phyloP scores from a whole-genome alignment of 2,329 filamentous ascomycete species.

The Hymenoscyphus albidus region DNA sequence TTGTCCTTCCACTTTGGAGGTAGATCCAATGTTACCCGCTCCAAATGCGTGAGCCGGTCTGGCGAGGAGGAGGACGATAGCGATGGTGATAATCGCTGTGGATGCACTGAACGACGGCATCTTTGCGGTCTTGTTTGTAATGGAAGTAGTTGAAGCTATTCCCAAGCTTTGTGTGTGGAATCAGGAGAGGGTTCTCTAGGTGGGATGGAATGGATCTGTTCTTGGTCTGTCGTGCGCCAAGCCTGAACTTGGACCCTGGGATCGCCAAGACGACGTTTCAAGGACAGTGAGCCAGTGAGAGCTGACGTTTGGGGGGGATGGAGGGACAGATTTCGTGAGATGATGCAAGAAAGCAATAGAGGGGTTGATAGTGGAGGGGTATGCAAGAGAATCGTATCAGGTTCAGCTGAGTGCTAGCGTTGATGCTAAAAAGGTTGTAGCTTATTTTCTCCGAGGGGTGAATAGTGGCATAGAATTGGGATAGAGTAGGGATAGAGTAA shows the following conservation, averaged over 20 bases:
- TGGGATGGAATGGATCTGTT: background rate
- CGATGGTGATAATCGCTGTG: constrained; percentile 36
- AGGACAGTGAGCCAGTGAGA: background rate
- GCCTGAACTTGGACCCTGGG: background rate
- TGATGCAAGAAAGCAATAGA: background rate
- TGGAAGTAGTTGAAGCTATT: constrained; percentile 2
- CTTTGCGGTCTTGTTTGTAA: constrained; percentile 11
- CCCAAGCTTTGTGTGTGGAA: constrained; percentile 8
- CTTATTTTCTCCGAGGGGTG: background rate
- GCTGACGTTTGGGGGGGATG: background rate
- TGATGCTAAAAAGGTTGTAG: background rate
- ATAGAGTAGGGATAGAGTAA: background rate
- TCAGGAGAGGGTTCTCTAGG: background rate
- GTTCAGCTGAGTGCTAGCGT: background rate
- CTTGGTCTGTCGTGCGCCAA: background rate
- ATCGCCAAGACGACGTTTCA: background rate
- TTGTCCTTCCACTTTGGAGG: constrained; percentile 76
- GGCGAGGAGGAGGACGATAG: constrained; percentile 63
- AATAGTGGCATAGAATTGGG: background rate
- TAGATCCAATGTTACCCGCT: constrained; percentile 81
- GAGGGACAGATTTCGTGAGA: background rate
- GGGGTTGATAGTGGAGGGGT: constrained; percentile 6
- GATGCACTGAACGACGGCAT: constrained; percentile 32
- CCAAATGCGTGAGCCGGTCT: constrained; percentile 73
- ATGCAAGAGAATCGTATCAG: constrained; percentile 5